Evolutionary conservation across 805 yeast genomes (phyloP).

Genomic region (Dipodascus albidus): DNA sequence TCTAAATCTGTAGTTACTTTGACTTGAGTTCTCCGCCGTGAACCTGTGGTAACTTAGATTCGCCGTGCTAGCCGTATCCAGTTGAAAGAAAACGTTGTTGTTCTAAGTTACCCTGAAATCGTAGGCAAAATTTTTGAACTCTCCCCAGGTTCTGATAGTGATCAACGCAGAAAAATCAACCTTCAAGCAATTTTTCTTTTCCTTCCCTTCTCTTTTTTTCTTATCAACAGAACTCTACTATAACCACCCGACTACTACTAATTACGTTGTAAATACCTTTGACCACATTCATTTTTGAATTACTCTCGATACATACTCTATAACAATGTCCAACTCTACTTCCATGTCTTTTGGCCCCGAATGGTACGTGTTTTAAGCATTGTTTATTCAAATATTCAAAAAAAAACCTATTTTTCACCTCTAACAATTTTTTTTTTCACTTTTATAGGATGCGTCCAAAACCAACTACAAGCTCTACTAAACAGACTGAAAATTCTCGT

Average conservation of each 20-base stretch:
- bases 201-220: neutral
- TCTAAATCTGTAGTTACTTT: too few species aligned
- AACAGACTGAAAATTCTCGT: neutral
- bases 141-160: neutral
- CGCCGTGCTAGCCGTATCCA: too few species aligned
- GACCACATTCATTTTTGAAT: neutral
- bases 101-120: neutral
- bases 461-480: neutral
- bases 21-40: too few species aligned
- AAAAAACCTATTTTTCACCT: neutral
- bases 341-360: slow-evolving; percentile 23
- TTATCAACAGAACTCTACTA: neutral
- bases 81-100: too few species aligned
- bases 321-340: slow-evolving; percentile 20
- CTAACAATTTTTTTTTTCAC: neutral
- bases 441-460: slow-evolving; percentile 2
- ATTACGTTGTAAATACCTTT: neutral
- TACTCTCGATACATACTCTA: neutral
- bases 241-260: neutral
- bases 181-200: neutral
- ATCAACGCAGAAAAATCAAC: neutral
- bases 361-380: slow-evolving; percentile 18
- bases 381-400: too few species aligned
- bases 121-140: neutral
- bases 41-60: too few species aligned